Conservation (phyloP, 1,139 yeast species). For the Scheffersomyces titani region DNA sequence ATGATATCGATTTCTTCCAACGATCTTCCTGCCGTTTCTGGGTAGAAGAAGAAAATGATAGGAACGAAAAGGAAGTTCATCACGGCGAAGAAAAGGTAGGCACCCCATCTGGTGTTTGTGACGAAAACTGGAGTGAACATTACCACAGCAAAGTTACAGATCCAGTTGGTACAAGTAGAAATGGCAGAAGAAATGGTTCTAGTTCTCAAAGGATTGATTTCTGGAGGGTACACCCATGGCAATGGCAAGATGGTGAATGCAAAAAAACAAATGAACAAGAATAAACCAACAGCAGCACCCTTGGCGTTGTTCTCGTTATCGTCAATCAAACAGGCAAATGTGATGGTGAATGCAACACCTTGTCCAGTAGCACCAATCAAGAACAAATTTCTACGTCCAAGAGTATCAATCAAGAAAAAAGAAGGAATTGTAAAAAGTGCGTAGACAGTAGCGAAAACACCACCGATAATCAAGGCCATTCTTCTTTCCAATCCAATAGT, state of each 20-base stretch:
- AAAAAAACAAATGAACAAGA: conserved; percentile 28
- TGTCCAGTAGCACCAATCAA: conserved; percentile 53
- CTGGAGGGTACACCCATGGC: conserved; percentile 65
- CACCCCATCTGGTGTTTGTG: conserved; percentile 41
- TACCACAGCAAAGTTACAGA: conserved; percentile 52
- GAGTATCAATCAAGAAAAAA: conserved; percentile 60
- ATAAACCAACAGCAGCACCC: conserved; percentile 45
- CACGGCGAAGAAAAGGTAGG: conserved; percentile 35
- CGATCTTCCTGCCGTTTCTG: conserved; percentile 32
- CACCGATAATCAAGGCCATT: conserved; percentile 60
- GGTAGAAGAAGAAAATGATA: conserved; percentile 30
- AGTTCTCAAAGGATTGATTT: conserved; percentile 61
- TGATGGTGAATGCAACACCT: conserved; percentile 39
- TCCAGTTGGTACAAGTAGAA: conserved; percentile 50
- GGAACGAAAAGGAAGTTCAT: conserved; percentile 28
- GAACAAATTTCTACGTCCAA: conserved; percentile 67
- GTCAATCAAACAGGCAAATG: conserved; percentile 44
- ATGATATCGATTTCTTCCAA: conserved; percentile 33
- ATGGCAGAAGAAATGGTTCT: conserved; percentile 59
- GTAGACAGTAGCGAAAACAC: conserved; percentile 64
- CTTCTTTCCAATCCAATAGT: conserved; percentile 52
- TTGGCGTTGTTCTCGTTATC: conserved; percentile 34
- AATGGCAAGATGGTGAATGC: conserved; percentile 35
- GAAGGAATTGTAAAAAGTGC: conserved; percentile 65
- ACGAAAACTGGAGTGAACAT: conserved; percentile 56